A percentile compares a stretch with the other conserved stretches of the same genome.
Evolutionary conservation across 2,329 filamentous ascomycete genomes (phyloP).

Genomic region (Neofusicoccum laricinum): DNA sequence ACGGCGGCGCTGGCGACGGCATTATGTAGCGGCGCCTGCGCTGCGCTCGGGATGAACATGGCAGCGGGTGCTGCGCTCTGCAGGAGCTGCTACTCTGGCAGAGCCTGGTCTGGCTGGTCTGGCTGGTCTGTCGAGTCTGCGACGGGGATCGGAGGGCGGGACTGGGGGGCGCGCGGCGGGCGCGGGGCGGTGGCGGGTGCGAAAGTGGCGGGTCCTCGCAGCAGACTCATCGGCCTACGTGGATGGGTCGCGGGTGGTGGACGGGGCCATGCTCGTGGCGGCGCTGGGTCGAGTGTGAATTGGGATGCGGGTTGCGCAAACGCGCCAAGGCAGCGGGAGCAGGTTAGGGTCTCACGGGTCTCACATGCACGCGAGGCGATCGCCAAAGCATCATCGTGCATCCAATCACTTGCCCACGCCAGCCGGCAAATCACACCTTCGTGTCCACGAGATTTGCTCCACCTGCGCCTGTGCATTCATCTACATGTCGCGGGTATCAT

Average conservation of each 20-base stretch:
- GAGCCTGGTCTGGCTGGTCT: not conserved
- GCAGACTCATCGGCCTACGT: slow-evolving; percentile 8
- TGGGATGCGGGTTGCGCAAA: not conserved
- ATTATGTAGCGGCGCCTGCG: slow-evolving; percentile 9
- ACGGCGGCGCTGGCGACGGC: not conserved
- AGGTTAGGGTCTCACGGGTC: not conserved
- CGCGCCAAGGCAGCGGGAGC: not conserved
- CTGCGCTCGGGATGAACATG: slow-evolving; percentile 14
- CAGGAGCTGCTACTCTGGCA: not conserved
- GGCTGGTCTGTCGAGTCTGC: not conserved
- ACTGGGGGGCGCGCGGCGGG: not conserved
- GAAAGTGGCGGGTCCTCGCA: not conserved
- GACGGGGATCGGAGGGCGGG: not conserved
- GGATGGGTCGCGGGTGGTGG: not conserved
- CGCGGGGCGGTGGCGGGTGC: not conserved
- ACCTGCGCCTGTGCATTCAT: not conserved
- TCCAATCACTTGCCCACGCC: not conserved
- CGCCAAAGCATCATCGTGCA: not conserved
- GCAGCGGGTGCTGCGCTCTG: not conserved
- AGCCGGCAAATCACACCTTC: not conserved
- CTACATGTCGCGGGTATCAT: slow-evolving; percentile 8
- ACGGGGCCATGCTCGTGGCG: not conserved
- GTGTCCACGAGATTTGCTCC: slow-evolving; percentile 7
- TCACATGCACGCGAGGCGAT: slow-evolving; percentile 10
- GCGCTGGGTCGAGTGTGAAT: not conserved